Evolutionary conservation across 495 filamentous ascomycete genomes (phyloP).

Genomic region (Copromyces sp.): DNA sequence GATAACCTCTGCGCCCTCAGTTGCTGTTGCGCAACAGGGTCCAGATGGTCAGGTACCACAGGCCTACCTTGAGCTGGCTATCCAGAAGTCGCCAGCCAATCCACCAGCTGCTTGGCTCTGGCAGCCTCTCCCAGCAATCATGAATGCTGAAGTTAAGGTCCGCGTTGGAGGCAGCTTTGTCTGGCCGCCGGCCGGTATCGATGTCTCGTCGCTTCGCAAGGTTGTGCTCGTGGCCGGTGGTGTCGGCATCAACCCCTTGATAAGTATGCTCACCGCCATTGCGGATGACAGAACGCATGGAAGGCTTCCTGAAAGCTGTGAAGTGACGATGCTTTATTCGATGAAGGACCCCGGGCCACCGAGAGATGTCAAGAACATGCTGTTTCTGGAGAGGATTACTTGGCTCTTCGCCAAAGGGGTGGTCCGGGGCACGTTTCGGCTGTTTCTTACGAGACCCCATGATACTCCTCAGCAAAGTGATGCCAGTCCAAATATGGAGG

Average conservation of each 20-base stretch:
- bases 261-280: conserved; percentile 36
- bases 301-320: background rate
- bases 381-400: conserved; percentile 37
- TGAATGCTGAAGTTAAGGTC: conserved; percentile 48
- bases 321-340: conserved; percentile 27
- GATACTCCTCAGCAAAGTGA: background rate
- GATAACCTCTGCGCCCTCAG: conserved; percentile 64
- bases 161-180: conserved; percentile 73
- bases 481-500: background rate
- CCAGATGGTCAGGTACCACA: conserved; percentile 37
- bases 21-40: conserved; percentile 32
- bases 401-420: conserved; percentile 19
- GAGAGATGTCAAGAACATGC: conserved; percentile 14
- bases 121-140: conserved; percentile 40
- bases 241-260: conserved; percentile 67
- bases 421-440: conserved; percentile 18
- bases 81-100: conserved; percentile 18
- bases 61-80: conserved; percentile 18
- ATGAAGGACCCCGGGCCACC: conserved; percentile 24
- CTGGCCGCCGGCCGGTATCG: conserved; percentile 50
- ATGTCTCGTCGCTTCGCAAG: conserved; percentile 34
- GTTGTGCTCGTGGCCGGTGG: conserved; percentile 72
- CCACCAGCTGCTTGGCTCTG: conserved; percentile 65
- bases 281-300: conserved; percentile 12
- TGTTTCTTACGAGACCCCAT: conserved; percentile 25